phyloP scores from a whole-genome alignment of 1,284 basidiomycete genomes.

The Tilletiopsis washingtonensis region DNA sequence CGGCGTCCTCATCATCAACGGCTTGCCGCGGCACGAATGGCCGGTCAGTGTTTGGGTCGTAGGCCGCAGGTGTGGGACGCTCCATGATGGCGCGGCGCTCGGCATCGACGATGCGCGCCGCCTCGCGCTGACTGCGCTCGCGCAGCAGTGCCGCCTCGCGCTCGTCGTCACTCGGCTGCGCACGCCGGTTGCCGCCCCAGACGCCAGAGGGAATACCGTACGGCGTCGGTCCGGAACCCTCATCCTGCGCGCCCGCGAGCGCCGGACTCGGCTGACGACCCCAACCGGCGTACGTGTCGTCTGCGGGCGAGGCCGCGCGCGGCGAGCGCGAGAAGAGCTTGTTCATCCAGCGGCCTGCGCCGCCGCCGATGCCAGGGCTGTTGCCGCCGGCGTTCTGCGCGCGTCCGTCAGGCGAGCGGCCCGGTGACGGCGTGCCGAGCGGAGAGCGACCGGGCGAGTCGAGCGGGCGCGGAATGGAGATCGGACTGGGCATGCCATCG shows the following conservation, averaged over 20 bases:
- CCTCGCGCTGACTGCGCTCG: slow-evolving; percentile 30
- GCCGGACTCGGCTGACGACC: not conserved
- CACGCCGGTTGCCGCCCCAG: no score
- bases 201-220: no score
- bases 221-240: no score
- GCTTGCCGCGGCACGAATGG: slow-evolving; percentile 9
- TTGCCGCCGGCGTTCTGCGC: no score
- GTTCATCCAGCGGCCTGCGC: slow-evolving; percentile 3
- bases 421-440: not conserved
- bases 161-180: slow-evolving; percentile 17
- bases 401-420: not conserved
- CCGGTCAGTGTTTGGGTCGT: slow-evolving; percentile 7
- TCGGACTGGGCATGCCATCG: slow-evolving; percentile 21
- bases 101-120: slow-evolving; percentile 35
- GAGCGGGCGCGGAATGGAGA: slow-evolving; percentile 13
- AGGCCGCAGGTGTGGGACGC: slow-evolving; percentile 8
- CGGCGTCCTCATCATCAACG: not conserved
- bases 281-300: not conserved
- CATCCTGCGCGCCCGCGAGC: not conserved
- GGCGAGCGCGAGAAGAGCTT: slow-evolving; percentile 4
- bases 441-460: not conserved
- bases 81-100: slow-evolving; percentile 24
- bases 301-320: not conserved
- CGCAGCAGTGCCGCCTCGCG: slow-evolving; percentile 22
- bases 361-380: not conserved